Evolutionary conservation across 345 rosid genomes (phyloP).

Genomic region (Ailanthus altissimus): DNA sequence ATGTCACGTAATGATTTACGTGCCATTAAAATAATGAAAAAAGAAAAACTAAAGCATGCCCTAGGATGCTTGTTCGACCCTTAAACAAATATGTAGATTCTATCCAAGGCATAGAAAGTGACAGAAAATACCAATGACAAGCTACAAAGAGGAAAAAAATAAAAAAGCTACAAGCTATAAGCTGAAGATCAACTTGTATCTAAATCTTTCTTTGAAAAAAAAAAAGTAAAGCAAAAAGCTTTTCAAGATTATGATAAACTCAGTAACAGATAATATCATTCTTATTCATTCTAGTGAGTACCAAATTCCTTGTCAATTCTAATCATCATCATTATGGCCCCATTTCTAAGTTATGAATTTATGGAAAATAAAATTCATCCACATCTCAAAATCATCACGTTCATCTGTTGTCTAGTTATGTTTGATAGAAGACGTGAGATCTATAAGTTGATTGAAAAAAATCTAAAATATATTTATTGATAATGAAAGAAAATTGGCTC

Average conservation of each 20-base stretch:
- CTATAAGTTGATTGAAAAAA: too few relatives aligned
- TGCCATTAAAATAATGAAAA: constrained; percentile 16
- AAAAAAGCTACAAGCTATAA: neutral
- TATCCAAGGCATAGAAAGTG: constrained; percentile 13
- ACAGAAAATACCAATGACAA: constrained; percentile 16
- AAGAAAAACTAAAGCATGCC: constrained; percentile 25
- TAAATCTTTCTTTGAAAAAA: constrained; percentile 4
- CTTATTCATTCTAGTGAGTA: neutral
- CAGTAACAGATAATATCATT: neutral
- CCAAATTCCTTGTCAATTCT: constrained; percentile 14
- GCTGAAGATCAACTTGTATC: neutral
- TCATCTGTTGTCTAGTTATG: too few relatives aligned
- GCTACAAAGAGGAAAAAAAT: neutral
- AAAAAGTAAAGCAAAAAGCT: neutral
- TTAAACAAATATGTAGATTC: constrained; percentile 9
- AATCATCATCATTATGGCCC: constrained; percentile 15
- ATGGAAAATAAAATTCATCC: too few relatives aligned
- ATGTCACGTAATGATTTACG: constrained; percentile 27
- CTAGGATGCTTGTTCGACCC: constrained; percentile 23
- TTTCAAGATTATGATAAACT: constrained; percentile 21
- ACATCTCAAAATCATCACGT: too few relatives aligned
- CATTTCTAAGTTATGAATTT: neutral
- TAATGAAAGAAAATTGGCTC: too few relatives aligned
- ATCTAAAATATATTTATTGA: too few relatives aligned
- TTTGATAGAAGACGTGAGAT: too few relatives aligned